Evolutionary conservation across 768 basidiomycete genomes (phyloP), one percentile per base, ranked within the genome.

Genomic region (Cubamyces lactineus): DNA sequence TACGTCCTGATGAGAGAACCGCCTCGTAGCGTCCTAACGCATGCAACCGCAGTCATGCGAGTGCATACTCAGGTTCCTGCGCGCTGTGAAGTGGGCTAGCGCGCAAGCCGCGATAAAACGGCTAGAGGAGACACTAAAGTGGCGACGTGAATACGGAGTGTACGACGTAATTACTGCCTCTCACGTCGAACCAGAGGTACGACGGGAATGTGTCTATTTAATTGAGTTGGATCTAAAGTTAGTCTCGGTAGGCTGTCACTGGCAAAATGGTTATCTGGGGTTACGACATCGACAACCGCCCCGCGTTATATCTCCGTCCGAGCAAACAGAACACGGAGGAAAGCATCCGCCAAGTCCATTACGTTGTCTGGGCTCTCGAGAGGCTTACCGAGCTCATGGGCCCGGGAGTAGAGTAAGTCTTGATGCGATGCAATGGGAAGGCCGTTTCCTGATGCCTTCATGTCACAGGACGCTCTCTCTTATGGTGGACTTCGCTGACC

Each of bases 251-350:
- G 89, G 87, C 85, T 1, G 75, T 89, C 50, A 96, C 93, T 4
- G 94, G 94, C 34, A 96, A 96, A 75, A 82, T 86, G 71, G 77
- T 94, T 51, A 64, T 87, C 17, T 91, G 89, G 66, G 94, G 94
- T 5, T 93, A 84, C 70, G 92, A 94, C 72, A 73, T 74, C 7
- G 74, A 74, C 21, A 81, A 87, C 13, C 78, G 89, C 58, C 91
- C 92, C 3, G 86, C 78, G 0, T 74, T 87, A 41, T 93, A 94
- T 73, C 81, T 93, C 79, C 76, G 76, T 45, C 85, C 85, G 2
- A 81, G 79, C 70, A 85, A 84, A 21, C 93, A 95, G 73, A 95
- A 94, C 73, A 94, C 92, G 0, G 80, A 84, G 3, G 89, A 87
- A 64, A 72, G 81, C 5, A 77, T 78, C 2, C 79, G 86, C 19